Evolutionary conservation across 2,329 filamentous ascomycete species (phyloP).

Genomic region (Ophiostoma triangulosporum): DNA sequence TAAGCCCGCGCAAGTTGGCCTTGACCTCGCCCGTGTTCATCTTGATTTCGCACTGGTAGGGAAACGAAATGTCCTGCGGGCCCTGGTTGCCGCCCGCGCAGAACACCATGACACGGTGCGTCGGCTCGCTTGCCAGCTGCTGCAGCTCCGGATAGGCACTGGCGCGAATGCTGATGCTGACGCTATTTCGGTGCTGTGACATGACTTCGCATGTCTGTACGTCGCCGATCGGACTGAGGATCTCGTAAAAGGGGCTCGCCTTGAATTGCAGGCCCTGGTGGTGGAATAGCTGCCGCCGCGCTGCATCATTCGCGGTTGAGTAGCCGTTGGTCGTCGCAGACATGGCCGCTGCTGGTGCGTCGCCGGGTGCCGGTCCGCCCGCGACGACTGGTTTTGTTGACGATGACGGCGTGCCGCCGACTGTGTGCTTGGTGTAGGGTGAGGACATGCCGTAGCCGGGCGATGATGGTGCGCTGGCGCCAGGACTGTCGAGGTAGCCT

Average conservation of each 20-base stretch:
- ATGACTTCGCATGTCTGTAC: slow-evolving; percentile 49
- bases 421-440: slow-evolving; percentile 2
- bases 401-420: background rate
- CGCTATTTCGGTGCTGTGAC: slow-evolving; percentile 39
- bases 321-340: background rate
- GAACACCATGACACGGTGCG: slow-evolving; percentile 64
- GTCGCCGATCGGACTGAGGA: slow-evolving; percentile 50
- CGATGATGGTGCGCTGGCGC: slow-evolving; percentile 3
- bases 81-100: slow-evolving; percentile 54
- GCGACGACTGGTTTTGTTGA: background rate
- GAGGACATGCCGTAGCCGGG: slow-evolving; percentile 7
- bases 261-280: slow-evolving; percentile 34
- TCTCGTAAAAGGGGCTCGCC: slow-evolving; percentile 72
- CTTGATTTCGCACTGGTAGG: slow-evolving; percentile 83
- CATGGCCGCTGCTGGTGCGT: background rate
- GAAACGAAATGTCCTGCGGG: slow-evolving; percentile 71
- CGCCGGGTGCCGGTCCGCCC: background rate
- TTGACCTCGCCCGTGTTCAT: slow-evolving; percentile 81
- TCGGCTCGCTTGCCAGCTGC: slow-evolving; percentile 41
- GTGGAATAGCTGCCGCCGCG: background rate
- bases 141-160: slow-evolving; percentile 40
- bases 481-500: background rate
- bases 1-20: slow-evolving; percentile 84
- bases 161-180: slow-evolving; percentile 30
- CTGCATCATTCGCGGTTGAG: background rate